Percentiles rank a stretch among this genome's conserved stretches.
These are phyloP conservation scores for Xylariaceae sp. DNA, from an alignment of 2,329 filamentous ascomycete species.

Conservation along the genomic window DNA sequence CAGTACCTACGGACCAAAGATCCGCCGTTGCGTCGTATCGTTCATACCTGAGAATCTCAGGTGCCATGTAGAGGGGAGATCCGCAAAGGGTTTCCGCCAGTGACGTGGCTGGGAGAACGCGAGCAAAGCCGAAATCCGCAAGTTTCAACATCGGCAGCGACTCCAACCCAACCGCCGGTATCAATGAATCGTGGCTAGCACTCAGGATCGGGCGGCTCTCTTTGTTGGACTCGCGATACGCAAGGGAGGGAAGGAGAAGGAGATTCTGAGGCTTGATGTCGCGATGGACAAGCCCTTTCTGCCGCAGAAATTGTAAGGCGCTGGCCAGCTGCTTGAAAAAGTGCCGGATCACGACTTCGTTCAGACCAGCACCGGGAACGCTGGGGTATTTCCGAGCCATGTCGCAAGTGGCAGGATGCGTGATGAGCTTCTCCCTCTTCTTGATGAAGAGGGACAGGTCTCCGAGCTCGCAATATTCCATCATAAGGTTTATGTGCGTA, in stretches of 20 bases:
- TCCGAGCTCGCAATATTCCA: slow-evolving; percentile 97
- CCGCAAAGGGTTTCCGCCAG: slow-evolving; percentile 94
- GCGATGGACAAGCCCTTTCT: slow-evolving; percentile 83
- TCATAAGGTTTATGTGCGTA: slow-evolving; percentile 89
- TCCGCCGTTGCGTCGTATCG: slow-evolving; percentile 97
- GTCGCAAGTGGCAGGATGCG: slow-evolving; percentile 74
- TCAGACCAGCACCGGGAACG: slow-evolving; percentile 71
- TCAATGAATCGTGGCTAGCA: slow-evolving; percentile 71
- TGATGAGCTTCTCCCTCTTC: slow-evolving; percentile 73
- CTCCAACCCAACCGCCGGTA: slow-evolving; percentile 70
- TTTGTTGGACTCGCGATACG: slow-evolving; percentile 56
- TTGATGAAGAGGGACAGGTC: slow-evolving; percentile 95
- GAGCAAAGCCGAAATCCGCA: slow-evolving; percentile 96
- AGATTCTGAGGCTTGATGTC: slow-evolving; percentile 98
- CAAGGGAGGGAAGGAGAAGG: slow-evolving; percentile 73
- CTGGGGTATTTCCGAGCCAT: slow-evolving; percentile 94
- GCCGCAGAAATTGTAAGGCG: slow-evolving; percentile 80
- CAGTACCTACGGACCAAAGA: slow-evolving; percentile 94
- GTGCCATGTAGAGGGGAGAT: slow-evolving; percentile 96
- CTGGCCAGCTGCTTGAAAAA: slow-evolving; percentile 93
- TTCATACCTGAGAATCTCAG: slow-evolving; percentile 93
- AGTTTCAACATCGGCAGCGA: slow-evolving; percentile 95
- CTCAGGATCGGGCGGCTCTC: slow-evolving; percentile 63
- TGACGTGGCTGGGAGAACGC: slow-evolving; percentile 81
- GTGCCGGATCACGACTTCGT: slow-evolving; percentile 94